Evolutionary conservation across 2,329 filamentous ascomycete species (phyloP).

Genomic region (Ilyonectria destructans): DNA sequence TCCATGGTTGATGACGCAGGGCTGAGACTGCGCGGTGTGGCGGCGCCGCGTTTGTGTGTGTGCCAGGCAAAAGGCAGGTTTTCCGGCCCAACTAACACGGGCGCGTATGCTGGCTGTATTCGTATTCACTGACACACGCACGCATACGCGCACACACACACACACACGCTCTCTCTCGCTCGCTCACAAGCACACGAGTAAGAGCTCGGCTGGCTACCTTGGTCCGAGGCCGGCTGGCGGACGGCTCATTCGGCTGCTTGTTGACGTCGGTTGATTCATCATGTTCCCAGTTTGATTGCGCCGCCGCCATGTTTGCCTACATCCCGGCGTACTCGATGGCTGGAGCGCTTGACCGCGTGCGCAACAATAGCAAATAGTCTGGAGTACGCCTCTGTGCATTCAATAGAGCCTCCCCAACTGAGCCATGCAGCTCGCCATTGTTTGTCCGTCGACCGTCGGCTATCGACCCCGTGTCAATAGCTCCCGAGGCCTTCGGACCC

Average conservation of each 20-base stretch:
- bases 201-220: constrained; percentile 7
- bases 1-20: constrained; percentile 21
- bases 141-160: neutral
- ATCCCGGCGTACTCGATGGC: constrained; percentile 5
- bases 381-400: neutral
- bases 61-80: constrained; percentile 2
- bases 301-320: constrained; percentile 25
- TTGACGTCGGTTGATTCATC: constrained; percentile 1
- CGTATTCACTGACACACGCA: constrained; percentile 9
- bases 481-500: constrained; percentile 5
- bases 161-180: too few relatives aligned
- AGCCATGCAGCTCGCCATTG: constrained; percentile 17
- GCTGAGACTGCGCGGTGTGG: constrained; percentile 17
- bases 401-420: neutral
- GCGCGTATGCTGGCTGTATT: constrained; percentile 6
- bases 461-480: constrained; percentile 4
- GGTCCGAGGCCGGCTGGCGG: constrained; percentile 16
- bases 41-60: constrained; percentile 13
- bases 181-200: neutral
- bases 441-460: neutral
- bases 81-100: constrained; percentile 13
- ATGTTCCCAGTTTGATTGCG: constrained; percentile 18
- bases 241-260: constrained; percentile 19
- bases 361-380: constrained; percentile 6
- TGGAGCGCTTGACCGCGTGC: constrained; percentile 4